Percentiles rank a stretch among this genome's conserved stretches.
phyloP scores from a whole-genome alignment of 2,329 filamentous ascomycete species.

The Raffaelea arxii region DNA sequence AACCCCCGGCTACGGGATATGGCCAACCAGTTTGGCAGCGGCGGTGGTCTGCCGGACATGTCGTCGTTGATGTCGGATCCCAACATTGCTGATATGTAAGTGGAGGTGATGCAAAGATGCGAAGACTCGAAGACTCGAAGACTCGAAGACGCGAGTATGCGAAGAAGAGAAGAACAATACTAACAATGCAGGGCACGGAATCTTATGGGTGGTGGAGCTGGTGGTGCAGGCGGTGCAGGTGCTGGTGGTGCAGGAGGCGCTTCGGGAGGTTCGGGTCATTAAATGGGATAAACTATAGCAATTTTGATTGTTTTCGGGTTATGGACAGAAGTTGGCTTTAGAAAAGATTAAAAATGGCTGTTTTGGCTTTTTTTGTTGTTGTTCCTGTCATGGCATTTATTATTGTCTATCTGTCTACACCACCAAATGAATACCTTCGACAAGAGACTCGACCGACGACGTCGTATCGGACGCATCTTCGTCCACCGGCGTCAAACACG shows the following conservation, averaged over 20 bases:
- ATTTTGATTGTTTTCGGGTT: too few relatives aligned
- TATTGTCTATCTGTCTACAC: too few relatives aligned
- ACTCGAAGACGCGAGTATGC: too few relatives aligned
- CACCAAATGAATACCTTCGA: too few relatives aligned
- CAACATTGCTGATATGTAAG: constrained; percentile 85
- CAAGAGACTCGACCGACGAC: background rate
- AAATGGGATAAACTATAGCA: too few relatives aligned
- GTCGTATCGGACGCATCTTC: background rate
- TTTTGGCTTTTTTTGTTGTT: too few relatives aligned
- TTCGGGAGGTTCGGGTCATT: background rate
- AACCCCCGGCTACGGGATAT: constrained; percentile 84
- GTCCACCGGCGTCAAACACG: background rate
- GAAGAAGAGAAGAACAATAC: too few relatives aligned
- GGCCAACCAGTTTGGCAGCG: constrained; percentile 67
- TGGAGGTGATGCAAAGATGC: too few relatives aligned
- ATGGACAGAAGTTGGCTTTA: too few relatives aligned
- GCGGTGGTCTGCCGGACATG: constrained; percentile 78
- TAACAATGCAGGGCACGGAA: constrained; percentile 33
- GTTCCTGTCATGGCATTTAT: too few relatives aligned
- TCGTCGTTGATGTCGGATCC: constrained; percentile 83
- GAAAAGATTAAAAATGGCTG: too few relatives aligned
- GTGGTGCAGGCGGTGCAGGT: constrained; percentile 10
- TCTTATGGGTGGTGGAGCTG: constrained; percentile 34
- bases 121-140: too few relatives aligned
- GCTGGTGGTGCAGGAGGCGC: background rate